Conservation (phyloP, 148 eudicot species). For the Heliamphora exappendiculata region DNA sequence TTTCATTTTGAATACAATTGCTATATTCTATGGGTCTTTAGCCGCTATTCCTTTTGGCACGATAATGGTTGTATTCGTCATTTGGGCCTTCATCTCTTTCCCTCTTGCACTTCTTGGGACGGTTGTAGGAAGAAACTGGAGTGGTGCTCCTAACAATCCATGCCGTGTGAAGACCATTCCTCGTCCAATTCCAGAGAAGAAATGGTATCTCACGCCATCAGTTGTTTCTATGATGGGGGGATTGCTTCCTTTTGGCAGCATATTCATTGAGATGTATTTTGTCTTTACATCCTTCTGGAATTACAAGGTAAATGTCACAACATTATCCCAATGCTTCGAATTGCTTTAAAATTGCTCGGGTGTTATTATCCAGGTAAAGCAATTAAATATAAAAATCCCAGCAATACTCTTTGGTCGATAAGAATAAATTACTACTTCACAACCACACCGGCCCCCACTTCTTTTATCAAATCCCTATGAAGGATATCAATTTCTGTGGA, state of each 20-base stretch:
- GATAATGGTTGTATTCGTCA: conserved; percentile 64
- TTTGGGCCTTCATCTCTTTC: conserved; percentile 83
- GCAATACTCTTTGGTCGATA: not conserved
- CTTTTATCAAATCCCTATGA: too few relatives aligned
- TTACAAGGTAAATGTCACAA: conserved; percentile 52
- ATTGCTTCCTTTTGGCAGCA: conserved; percentile 77
- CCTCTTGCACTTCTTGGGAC: conserved; percentile 89
- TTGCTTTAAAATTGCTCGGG: not conserved
- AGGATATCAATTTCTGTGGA: too few relatives aligned
- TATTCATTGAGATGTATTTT: conserved; percentile 79
- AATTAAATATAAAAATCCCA: not conserved
- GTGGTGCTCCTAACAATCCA: conserved; percentile 81
- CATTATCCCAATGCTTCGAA: not conserved
- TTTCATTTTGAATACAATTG: conserved; percentile 61
- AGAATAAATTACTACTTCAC: too few relatives aligned
- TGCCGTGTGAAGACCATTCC: conserved; percentile 88
- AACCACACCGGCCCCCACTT: too few relatives aligned
- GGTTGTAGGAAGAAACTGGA: conserved; percentile 80
- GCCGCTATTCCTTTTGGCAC: conserved; percentile 93
- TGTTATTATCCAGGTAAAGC: not conserved
- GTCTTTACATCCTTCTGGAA: conserved; percentile 85
- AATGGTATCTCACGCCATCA: conserved; percentile 85
- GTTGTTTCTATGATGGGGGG: conserved; percentile 75
- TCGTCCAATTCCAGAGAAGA: conserved; percentile 86
- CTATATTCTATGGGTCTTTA: conserved; percentile 73